Evolutionary conservation across 345 rosid genomes (phyloP).

Genomic region (Salix purpurea): DNA sequence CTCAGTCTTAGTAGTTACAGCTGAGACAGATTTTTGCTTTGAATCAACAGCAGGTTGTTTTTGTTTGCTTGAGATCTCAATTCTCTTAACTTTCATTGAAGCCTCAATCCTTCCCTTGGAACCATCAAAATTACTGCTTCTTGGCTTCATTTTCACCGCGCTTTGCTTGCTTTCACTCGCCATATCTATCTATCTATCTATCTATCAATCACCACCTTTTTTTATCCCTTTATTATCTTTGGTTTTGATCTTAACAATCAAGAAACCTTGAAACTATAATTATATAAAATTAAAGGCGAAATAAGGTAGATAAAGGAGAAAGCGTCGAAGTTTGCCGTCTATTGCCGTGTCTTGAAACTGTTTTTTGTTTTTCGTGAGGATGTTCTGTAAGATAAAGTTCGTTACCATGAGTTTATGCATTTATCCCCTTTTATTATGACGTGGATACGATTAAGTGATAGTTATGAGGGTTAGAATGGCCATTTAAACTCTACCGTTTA

Average conservation of each 20-base stretch:
- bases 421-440: constrained; percentile 1
- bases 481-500: not conserved
- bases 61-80: constrained; percentile 44
- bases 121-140: constrained; percentile 34
- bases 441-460: not conserved
- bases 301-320: constrained; percentile 2
- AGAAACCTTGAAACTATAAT: constrained; percentile 1
- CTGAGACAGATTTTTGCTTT: constrained; percentile 44
- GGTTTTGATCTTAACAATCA: not conserved
- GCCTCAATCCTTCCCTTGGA: constrained; percentile 37
- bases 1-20: constrained; percentile 44
- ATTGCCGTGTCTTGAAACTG: constrained; percentile 21
- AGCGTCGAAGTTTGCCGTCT: constrained; percentile 2
- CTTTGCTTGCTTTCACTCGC: constrained; percentile 46
- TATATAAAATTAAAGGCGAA: not conserved
- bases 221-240: not conserved
- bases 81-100: constrained; percentile 47
- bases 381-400: not conserved
- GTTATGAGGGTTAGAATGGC: not conserved
- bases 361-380: constrained; percentile 10
- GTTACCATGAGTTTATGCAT: not conserved
- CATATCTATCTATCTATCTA: constrained; percentile 27
- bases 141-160: constrained; percentile 39
- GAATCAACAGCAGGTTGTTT: constrained; percentile 20
- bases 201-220: constrained; percentile 8